Evolutionary conservation across 768 basidiomycete species (phyloP), one percentile per base, ranked within the genome.

Genomic region (Coprinellus micaceus): DNA sequence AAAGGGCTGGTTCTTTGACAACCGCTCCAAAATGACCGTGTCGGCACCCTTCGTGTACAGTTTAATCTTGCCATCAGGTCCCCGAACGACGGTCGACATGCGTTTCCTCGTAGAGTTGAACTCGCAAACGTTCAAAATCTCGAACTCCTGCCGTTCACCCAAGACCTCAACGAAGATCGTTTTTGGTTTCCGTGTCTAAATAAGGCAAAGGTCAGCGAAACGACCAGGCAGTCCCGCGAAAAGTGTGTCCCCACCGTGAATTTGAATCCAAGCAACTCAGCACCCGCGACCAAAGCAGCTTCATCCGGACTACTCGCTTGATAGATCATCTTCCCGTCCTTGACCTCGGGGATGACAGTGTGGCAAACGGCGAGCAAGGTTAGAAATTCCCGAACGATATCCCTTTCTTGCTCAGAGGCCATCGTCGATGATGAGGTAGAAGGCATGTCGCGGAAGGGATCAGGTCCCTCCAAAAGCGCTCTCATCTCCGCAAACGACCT

Each of bases 231-330:
- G n/a, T n/a, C n/a, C n/a, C n/a, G n/a, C n/a, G n/a, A n/a, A n/a
- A n/a, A n/a, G n/a, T n/a, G n/a, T n/a, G n/a, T n/a, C 80, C 92
- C 61, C 63, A 97, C 96, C 62, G 93, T 91, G 70, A 99, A 99
- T 58, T 89, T 89, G 69, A 91, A 98, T 0, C 94, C 94, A 59
- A 98, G 72, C 44, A 89, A 67, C 66, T 98, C 94, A 0, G 97
- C 97, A 4, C 97, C 97, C 0, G 89, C 83, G 0, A 99, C 97
- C 40, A 99, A 74, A 2, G 97, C 97, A 0, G 94, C 97, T 70
- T 99, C 96, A 65, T 98, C 97, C 0, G 97, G 97, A 75, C 94
- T 96, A 60, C 92, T 95, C 1, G 97, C 97, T 69, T 99, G 97
- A 65, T 88, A 99, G 10, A 87, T 77, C 60, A 91, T 89, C 78